Conservation (phyloP, 768 basidiomycete species). For the Jaapia argillacea region DNA sequence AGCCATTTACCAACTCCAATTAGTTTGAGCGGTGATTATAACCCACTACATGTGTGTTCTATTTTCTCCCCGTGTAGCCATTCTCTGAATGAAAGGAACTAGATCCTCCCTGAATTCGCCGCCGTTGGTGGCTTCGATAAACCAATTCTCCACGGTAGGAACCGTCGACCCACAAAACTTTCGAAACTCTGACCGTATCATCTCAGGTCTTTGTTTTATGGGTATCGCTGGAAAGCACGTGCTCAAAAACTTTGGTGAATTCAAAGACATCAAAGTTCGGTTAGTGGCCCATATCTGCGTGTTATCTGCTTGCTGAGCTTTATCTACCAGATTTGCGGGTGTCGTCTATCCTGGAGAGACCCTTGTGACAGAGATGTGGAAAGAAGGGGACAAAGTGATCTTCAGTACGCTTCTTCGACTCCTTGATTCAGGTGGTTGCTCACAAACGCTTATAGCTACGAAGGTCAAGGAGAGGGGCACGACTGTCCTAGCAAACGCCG, state of each 20-base stretch:
- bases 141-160: constrained; percentile 68
- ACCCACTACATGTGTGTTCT: constrained; percentile 73
- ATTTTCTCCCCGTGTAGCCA: constrained; percentile 38
- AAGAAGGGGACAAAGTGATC: constrained; percentile 81
- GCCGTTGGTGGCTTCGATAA: constrained; percentile 90
- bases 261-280: constrained; percentile 93
- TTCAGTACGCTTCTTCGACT: constrained; percentile 57
- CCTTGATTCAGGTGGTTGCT: background rate
- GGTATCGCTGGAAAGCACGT: constrained; percentile 93
- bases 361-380: constrained; percentile 96
- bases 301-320: constrained; percentile 1
- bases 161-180: background rate
- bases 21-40: constrained; percentile 84
- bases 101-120: constrained; percentile 92
- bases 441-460: constrained; percentile 36
- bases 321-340: constrained; percentile 62
- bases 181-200: constrained; percentile 1
- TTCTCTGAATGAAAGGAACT: constrained; percentile 63
- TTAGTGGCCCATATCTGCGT: constrained; percentile 23
- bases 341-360: constrained; percentile 95
- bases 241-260: constrained; percentile 74
- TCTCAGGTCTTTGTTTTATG: constrained; percentile 73
- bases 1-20: background rate
- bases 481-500: constrained; percentile 68
- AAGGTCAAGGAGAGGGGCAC: constrained; percentile 84